Conservation (phyloP, 352 stramenopile genomes). For the Elongisporangium undulatum region DNA sequence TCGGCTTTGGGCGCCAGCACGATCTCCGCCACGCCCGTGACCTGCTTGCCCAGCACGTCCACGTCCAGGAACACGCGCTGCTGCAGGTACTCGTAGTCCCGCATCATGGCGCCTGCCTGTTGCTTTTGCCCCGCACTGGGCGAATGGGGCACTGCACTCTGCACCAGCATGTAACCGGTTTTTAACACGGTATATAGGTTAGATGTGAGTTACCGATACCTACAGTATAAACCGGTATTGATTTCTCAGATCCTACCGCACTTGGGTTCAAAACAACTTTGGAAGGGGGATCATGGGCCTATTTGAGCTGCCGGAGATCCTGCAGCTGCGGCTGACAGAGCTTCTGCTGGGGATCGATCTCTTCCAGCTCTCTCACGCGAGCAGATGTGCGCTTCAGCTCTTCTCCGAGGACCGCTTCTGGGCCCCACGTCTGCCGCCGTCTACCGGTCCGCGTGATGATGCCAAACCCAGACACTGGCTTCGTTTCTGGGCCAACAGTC, state of each 20-base stretch:
- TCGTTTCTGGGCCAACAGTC: too few species aligned
- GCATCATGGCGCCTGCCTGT: slow-evolving; percentile 42
- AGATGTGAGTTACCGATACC: background rate
- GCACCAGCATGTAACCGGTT: background rate
- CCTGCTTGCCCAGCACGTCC: slow-evolving; percentile 59
- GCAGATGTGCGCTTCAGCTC: slow-evolving; percentile 9
- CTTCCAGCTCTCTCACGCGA: slow-evolving; percentile 23
- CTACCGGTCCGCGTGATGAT: background rate
- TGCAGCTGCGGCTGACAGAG: background rate
- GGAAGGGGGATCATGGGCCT: background rate
- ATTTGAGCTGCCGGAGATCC: background rate
- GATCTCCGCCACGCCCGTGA: slow-evolving; percentile 66
- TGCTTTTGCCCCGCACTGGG: background rate
- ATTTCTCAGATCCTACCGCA: background rate
- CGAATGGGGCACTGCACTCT: background rate
- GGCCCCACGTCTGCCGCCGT: slow-evolving; percentile 10
- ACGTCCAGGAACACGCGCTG: slow-evolving; percentile 75
- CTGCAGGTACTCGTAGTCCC: slow-evolving; percentile 84
- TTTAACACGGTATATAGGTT: background rate
- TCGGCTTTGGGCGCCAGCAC: slow-evolving; percentile 57
- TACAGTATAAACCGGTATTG: too few species aligned
- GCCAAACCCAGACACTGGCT: too few species aligned
- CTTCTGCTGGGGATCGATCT: slow-evolving; percentile 17
- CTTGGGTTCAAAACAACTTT: background rate
- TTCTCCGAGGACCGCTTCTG: slow-evolving; percentile 16